phyloP scores from a whole-genome alignment of 371 early-diverging fungal species.

The Vittaforma corneae region DNA sequence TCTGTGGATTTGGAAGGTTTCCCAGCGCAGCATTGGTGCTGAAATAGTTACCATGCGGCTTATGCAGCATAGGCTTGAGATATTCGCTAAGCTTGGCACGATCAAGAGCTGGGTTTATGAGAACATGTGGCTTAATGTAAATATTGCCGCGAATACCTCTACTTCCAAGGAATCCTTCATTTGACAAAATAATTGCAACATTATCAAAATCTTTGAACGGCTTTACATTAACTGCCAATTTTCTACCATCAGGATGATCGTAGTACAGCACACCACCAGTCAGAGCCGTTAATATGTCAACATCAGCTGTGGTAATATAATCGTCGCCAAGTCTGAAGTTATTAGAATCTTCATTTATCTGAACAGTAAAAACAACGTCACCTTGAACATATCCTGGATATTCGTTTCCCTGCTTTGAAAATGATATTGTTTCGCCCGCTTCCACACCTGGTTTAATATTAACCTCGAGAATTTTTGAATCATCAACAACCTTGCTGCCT shows the following conservation, averaged over 20 bases:
- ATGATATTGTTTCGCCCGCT: conserved; percentile 31
- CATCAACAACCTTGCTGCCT: conserved; percentile 39
- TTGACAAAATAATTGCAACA: conserved; percentile 20
- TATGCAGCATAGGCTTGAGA: not conserved
- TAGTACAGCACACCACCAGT: conserved; percentile 40
- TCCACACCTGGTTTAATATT: conserved; percentile 43
- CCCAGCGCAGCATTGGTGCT: conserved; percentile 11
- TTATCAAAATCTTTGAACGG: conserved; percentile 30
- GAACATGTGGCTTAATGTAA: conserved; percentile 27
- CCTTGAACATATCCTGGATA: conserved; percentile 34
- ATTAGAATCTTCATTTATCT: conserved; percentile 32
- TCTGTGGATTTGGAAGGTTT: conserved; percentile 16
- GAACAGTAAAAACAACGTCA: conserved; percentile 49
- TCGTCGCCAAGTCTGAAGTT: conserved; percentile 39
- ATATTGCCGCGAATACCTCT: conserved; percentile 9
- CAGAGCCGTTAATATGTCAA: conserved; percentile 36
- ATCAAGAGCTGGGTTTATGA: conserved; percentile 27
- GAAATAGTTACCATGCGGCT: conserved; percentile 10
- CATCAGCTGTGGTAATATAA: conserved; percentile 25
- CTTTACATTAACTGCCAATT: conserved; percentile 28
- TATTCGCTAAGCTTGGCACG: conserved; percentile 19
- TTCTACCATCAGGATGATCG: conserved; percentile 39
- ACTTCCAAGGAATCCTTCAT: conserved; percentile 33
- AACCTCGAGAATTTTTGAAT: conserved; percentile 37
- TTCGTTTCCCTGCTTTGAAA: conserved; percentile 51